These are phyloP conservation scores for Cercospora zeae-maydis DNA, from an alignment of 2,329 filamentous ascomycete genomes.

Conservation along the genomic window DNA sequence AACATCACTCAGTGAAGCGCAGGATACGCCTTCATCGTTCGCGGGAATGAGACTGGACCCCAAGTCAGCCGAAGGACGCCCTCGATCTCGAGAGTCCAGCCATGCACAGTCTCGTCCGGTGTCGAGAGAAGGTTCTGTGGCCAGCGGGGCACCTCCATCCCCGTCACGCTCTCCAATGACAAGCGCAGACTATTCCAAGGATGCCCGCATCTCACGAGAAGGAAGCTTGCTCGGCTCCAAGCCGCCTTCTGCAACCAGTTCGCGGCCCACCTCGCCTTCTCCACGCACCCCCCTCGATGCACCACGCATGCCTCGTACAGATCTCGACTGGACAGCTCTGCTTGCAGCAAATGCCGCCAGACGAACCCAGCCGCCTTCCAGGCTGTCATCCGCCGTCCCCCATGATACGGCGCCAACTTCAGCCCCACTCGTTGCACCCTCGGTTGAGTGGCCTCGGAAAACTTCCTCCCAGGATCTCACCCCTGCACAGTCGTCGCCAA, in stretches of 20 bases:
- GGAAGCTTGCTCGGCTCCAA: slow-evolving; percentile 23
- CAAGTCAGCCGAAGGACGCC: slow-evolving; percentile 11
- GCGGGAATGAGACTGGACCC: slow-evolving; percentile 16
- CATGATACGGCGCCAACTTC: slow-evolving; percentile 16
- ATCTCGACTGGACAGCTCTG: slow-evolving; percentile 33
- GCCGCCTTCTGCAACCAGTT: slow-evolving; percentile 24
- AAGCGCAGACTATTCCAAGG: slow-evolving; percentile 22
- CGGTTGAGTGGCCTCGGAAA: neutral
- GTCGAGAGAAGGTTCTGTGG: slow-evolving; percentile 27
- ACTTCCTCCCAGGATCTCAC: slow-evolving; percentile 24
- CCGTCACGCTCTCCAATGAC: slow-evolving; percentile 23
- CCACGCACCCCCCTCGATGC: slow-evolving; percentile 25
- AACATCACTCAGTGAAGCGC: slow-evolving; percentile 25
- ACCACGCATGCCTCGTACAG: slow-evolving; percentile 31
- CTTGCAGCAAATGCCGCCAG: slow-evolving; percentile 30
- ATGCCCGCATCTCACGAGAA: slow-evolving; percentile 18
- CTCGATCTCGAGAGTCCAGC: slow-evolving; percentile 28
- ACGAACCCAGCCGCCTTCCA: slow-evolving; percentile 28
- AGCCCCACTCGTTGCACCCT: neutral
- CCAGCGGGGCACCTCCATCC: slow-evolving; percentile 11
- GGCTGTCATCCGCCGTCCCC: slow-evolving; percentile 25
- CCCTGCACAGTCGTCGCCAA: slow-evolving; percentile 31
- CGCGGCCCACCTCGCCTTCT: slow-evolving; percentile 30
- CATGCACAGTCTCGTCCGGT: slow-evolving; percentile 27
- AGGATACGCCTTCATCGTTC: slow-evolving; percentile 15